Percentiles rank a stretch among this genome's conserved stretches.
These are phyloP conservation scores for Syzygium grande DNA, from an alignment of 345 rosid species.

Conservation along the genomic window DNA sequence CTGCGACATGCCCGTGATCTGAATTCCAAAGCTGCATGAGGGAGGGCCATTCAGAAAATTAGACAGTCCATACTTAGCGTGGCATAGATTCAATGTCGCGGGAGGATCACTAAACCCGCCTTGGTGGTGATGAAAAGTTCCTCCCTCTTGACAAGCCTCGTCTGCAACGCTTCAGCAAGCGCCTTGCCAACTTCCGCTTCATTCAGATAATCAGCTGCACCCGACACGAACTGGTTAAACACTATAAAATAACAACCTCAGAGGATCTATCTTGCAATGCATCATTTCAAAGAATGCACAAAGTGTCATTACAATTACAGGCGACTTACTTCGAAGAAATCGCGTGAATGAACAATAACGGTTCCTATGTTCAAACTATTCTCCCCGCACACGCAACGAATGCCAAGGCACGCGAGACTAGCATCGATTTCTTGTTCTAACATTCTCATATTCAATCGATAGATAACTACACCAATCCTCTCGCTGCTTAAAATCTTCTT, in stretches of 20 bases:
- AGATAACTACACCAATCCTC: background rate
- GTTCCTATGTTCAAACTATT: background rate
- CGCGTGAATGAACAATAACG: background rate
- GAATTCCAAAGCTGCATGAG: slow-evolving; percentile 81
- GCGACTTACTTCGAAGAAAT: background rate
- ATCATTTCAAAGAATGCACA: background rate
- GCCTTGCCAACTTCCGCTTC: slow-evolving; percentile 75
- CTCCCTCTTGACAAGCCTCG: slow-evolving; percentile 68
- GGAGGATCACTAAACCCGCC: slow-evolving; percentile 17
- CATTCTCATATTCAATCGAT: background rate
- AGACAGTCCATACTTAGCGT: background rate
- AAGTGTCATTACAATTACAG: background rate
- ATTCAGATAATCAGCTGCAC: slow-evolving; percentile 66
- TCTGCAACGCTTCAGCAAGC: slow-evolving; percentile 52
- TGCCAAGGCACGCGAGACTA: background rate
- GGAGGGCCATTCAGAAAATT: background rate
- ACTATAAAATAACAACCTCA: background rate
- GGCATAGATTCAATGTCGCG: background rate
- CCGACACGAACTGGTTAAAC: background rate
- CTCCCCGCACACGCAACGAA: background rate
- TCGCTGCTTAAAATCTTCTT: background rate
- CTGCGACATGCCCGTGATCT: slow-evolving; percentile 84
- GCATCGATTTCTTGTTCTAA: background rate
- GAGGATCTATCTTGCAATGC: background rate
- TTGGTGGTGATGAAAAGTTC: slow-evolving; percentile 82